Base-by-base conservation (phyloP, 2,329 filamentous ascomycete species). In the Epichloe hybrida region DNA sequence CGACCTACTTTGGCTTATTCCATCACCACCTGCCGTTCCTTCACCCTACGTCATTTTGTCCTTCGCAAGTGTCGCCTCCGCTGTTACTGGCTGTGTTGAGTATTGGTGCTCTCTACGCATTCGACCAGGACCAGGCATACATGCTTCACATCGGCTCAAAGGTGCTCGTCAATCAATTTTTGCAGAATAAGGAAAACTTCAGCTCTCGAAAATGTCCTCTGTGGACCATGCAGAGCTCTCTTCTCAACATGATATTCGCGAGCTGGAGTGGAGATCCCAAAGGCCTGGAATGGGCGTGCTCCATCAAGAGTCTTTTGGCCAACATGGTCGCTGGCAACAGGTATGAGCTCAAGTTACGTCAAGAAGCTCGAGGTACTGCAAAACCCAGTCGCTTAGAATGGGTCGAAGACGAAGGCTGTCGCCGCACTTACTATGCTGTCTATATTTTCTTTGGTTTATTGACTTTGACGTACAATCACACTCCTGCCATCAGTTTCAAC, bases 261-360 rank as follows among this genome's bases (percentile, higher is more conserved):
- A 97, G 90, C 74, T 98, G 93, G 93, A 97, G 93, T 66, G 93
- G 93, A 61, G 93, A 97, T 63, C 86, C 93, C 37, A 97, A 96
- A 69, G 93, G 93, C 38, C 77, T 98, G 3, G 93, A 98, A 68
- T 98, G 93, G 93, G 90, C 93, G 37, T 97, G 91, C 68, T 97
- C 93, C 2, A 97, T 98, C 70, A 97, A 97, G 79, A 95, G 89
- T 73, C 76, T 97, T 39, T 80, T 98, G 47, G 91, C 91, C 58
- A 97, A 97, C 70, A 97, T 98, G 91, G 93, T 98, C 52, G 88
- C 91, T 52, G 93, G 93, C 53, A 97, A 96, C 65, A 83, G 89
- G 48, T 97, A 97, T 66, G 93, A 98, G 69, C 74, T 97, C 53
- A 96, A 96, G 75, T 78, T 95, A 54, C 86, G 93, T 17, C 86